These are phyloP conservation scores for Parietaria judaica DNA, from an alignment of 306 rosid species.

Conservation along the genomic window DNA sequence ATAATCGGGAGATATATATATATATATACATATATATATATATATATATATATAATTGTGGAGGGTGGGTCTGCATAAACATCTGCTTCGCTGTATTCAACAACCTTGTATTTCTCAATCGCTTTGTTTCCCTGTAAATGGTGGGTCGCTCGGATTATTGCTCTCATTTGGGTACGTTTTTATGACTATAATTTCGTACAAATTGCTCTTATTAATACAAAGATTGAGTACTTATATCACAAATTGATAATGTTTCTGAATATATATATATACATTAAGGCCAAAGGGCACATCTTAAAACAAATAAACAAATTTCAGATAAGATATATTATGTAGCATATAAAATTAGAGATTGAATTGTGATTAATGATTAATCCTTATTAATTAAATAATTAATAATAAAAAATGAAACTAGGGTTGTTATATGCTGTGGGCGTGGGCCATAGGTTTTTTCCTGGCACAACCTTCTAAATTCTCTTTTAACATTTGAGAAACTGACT, in stretches of 20 bases:
- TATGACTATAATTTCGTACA: no score
- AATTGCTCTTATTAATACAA: no score
- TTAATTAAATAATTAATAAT: neutral
- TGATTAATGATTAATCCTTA: neutral
- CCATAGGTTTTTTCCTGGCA: constrained; percentile 19
- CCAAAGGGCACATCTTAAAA: no score
- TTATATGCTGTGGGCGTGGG: constrained; percentile 27
- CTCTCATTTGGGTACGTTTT: no score
- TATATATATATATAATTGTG: constrained; percentile 13
- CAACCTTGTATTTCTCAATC: constrained; percentile 32
- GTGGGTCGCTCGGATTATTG: constrained; percentile 21
- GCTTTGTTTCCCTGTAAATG: constrained; percentile 22
- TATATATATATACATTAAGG: no score
- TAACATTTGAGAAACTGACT: neutral
- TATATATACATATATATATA: no score
- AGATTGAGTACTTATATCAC: no score
- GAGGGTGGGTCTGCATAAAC: constrained; percentile 40
- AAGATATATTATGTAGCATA: no score
- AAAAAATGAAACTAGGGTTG: constrained; percentile 18
- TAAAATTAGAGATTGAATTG: no score
- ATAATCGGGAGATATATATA: no score
- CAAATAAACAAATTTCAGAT: no score
- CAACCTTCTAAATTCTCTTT: constrained; percentile 24
- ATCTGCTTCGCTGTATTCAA: constrained; percentile 57
- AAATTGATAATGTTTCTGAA: no score